phyloP scores from a whole-genome alignment of 2,329 filamentous ascomycete species.

The Alternaria consortialis region DNA sequence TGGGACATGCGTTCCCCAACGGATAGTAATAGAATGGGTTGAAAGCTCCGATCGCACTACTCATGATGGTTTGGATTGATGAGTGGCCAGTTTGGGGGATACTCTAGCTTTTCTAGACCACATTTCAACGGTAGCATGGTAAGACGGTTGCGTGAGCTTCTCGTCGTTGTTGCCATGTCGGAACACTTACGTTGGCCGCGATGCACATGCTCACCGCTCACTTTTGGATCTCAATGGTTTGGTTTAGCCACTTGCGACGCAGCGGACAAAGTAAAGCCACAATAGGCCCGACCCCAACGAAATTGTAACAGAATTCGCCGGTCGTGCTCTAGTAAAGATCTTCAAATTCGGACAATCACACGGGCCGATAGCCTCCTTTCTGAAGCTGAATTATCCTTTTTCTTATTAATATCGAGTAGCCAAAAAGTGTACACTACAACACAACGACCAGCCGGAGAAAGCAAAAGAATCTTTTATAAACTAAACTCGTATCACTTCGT shows the following conservation, averaged over 20 bases:
- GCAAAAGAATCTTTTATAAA: background rate
- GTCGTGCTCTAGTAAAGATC: background rate
- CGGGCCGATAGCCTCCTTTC: background rate
- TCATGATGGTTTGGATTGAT: background rate
- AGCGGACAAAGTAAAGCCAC: background rate
- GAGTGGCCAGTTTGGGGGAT: background rate
- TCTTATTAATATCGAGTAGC: background rate
- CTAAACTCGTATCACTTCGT: background rate
- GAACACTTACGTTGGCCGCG: background rate
- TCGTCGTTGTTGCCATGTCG: background rate
- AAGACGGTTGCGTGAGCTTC: background rate
- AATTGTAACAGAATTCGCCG: background rate
- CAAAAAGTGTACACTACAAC: background rate
- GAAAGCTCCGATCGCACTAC: background rate
- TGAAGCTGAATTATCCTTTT: background rate
- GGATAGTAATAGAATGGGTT: slow-evolving; percentile 4
- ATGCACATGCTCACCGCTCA: background rate
- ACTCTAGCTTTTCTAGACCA: background rate
- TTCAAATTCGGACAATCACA: background rate
- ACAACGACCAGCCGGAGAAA: no score
- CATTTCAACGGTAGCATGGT: background rate
- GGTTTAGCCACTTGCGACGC: background rate
- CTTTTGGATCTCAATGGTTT: background rate
- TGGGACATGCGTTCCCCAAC: background rate
- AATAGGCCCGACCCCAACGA: background rate